Conservation (phyloP, 805 yeast genomes). For the Wickerhamiella cacticola region DNA sequence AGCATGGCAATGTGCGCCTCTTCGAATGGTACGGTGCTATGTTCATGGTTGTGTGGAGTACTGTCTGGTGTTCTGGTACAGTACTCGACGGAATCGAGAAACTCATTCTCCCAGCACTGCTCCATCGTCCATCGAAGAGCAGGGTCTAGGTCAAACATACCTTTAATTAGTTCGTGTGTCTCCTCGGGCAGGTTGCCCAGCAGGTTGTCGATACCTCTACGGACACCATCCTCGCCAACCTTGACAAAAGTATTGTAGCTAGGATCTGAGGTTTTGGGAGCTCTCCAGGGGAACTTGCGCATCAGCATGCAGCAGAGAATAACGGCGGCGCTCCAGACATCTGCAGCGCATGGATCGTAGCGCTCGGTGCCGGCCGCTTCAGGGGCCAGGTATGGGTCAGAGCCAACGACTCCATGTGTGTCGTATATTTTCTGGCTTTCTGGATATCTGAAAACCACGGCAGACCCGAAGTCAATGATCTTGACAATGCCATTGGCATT, state of each 20-base stretch:
- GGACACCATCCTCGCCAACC: slow-evolving; percentile 19
- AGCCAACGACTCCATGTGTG: slow-evolving; percentile 75
- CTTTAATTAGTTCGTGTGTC: slow-evolving; percentile 46
- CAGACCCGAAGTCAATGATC: slow-evolving; percentile 86
- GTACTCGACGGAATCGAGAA: slow-evolving; percentile 49
- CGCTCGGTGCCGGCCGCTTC: slow-evolving; percentile 74
- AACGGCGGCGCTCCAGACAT: slow-evolving; percentile 86
- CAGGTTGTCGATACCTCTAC: slow-evolving; percentile 53
- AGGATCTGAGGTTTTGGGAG: slow-evolving; percentile 68
- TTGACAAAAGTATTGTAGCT: slow-evolving; percentile 68
- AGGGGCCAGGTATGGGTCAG: slow-evolving; percentile 85
- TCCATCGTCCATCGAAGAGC: slow-evolving; percentile 45
- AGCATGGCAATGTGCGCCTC: slow-evolving; percentile 92
- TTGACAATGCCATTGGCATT: slow-evolving; percentile 73
- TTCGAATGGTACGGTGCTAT: slow-evolving; percentile 80
- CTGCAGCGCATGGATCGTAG: slow-evolving; percentile 88
- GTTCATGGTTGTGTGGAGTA: slow-evolving; percentile 41
- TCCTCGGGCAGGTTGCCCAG: slow-evolving; percentile 58
- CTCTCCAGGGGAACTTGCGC: slow-evolving; percentile 90
- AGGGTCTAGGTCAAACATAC: slow-evolving; percentile 61
- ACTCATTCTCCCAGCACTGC: slow-evolving; percentile 46
- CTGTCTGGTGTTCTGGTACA: slow-evolving; percentile 49
- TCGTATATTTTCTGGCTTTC: slow-evolving; percentile 59
- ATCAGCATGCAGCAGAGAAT: slow-evolving; percentile 86
- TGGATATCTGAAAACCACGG: slow-evolving; percentile 84